Evolutionary conservation across 1,284 basidiomycete genomes (phyloP).

Genomic region (Malassezia cuniculi): DNA sequence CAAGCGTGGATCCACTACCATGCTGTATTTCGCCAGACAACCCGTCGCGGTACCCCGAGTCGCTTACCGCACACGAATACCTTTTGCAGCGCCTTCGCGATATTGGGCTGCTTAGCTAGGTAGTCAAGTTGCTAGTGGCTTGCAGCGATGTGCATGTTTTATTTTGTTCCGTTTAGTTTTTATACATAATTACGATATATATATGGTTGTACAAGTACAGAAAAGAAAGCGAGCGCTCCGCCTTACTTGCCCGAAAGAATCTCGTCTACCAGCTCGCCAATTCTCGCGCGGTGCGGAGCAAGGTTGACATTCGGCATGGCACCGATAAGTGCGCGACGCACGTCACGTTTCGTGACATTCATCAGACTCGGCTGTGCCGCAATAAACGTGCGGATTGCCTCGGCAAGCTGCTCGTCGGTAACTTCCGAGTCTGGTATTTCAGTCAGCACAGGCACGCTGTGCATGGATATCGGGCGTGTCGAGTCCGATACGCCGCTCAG

Average conservation of each 20-base stretch:
- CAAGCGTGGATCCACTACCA: constrained; percentile 1
- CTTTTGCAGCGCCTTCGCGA: constrained; percentile 8
- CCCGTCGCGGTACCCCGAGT: constrained; percentile 1
- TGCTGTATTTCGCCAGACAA: constrained; percentile 6
- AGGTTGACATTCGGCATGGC: constrained; percentile 42
- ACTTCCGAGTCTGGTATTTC: too few relatives aligned
- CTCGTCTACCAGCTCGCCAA: constrained; percentile 41
- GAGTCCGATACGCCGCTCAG: background rate
- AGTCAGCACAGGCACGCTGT: too few relatives aligned
- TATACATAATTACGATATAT: background rate
- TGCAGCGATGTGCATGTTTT: too few relatives aligned
- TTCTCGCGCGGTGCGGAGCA: constrained; percentile 22
- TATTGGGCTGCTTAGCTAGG: constrained; percentile 3
- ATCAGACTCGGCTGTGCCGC: constrained; percentile 40
- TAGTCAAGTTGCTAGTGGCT: too few relatives aligned
- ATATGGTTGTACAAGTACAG: background rate
- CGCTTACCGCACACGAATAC: constrained; percentile 7
- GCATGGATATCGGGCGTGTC: too few relatives aligned
- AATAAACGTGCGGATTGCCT: constrained; percentile 30
- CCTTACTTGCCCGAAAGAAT: constrained; percentile 34
- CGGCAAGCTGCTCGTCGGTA: constrained; percentile 33
- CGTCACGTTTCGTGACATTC: constrained; percentile 40
- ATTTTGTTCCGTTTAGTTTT: too few relatives aligned
- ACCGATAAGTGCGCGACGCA: constrained; percentile 32
- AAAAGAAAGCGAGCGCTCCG: background rate